Conservation (phyloP, 2,329 filamentous ascomycete species). For the Fusarium tjaetaba region DNA sequence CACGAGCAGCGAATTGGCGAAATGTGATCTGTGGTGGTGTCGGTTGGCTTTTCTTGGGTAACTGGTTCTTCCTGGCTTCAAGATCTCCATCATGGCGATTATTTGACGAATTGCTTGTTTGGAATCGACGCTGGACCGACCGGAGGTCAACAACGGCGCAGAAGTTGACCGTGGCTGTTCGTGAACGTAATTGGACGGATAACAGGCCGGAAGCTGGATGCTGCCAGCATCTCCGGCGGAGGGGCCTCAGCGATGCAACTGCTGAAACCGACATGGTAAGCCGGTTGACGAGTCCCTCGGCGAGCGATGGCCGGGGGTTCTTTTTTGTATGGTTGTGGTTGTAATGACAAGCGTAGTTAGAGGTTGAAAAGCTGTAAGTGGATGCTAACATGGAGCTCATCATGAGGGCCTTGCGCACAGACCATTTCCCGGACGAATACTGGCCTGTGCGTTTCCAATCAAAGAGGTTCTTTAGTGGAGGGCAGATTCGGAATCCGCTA, state of each 20-base stretch:
- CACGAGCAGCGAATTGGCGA: slow-evolving; percentile 43
- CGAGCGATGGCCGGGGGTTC: neutral
- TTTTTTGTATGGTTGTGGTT: neutral
- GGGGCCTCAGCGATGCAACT: slow-evolving; percentile 48
- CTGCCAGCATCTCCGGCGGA: slow-evolving; percentile 45
- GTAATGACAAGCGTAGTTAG: slow-evolving; percentile 10
- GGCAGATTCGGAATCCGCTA: neutral
- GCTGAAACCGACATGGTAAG: slow-evolving; percentile 48
- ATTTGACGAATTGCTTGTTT: slow-evolving; percentile 38
- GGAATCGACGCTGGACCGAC: slow-evolving; percentile 42
- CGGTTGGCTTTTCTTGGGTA: slow-evolving; percentile 39
- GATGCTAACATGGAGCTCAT: slow-evolving; percentile 21
- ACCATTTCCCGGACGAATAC: slow-evolving; percentile 25
- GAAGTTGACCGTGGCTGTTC: slow-evolving; percentile 42
- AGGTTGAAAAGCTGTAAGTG: slow-evolving; percentile 25
- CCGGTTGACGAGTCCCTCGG: slow-evolving; percentile 4
- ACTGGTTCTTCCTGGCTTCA: slow-evolving; percentile 34
- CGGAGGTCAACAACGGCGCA: slow-evolving; percentile 45
- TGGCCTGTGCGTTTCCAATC: slow-evolving; percentile 34
- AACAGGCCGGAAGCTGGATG: slow-evolving; percentile 45
- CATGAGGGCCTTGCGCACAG: slow-evolving; percentile 30
- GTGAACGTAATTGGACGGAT: slow-evolving; percentile 47
- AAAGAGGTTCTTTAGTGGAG: slow-evolving; percentile 13
- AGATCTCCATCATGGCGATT: slow-evolving; percentile 19
- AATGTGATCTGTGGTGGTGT: slow-evolving; percentile 46